Base-by-base conservation (phyloP, 345 rosid genomes). In the Zanthoxylum bungeanum region DNA sequence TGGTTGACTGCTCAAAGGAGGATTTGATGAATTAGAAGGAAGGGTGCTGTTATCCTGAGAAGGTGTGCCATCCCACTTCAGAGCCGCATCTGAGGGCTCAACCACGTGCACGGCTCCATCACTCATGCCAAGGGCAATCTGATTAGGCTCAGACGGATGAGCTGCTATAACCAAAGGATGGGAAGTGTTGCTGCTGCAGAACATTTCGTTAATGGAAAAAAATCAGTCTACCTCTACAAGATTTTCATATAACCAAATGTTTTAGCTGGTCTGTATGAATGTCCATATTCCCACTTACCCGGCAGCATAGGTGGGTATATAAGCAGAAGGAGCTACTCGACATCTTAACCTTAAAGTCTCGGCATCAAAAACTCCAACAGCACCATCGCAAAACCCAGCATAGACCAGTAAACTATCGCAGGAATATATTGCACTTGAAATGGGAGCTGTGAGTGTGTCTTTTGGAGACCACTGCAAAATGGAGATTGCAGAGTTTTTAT, bases 61-160 rank as follows among this genome's bases (percentile, higher is more conserved):
- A 14, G 81, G 57, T 7, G 74, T 57, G 4, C 75, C 69, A 10
- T 85, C 87, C 89, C 90, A 89, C 72, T 82, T 82, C 27, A 77
- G 68, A 44, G 85, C 85, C 8, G 53, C 64, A 52, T 77, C 86
- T 17, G 73, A 66, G 7, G 93, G 91, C 83, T 88, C 92, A 22
- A 87, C 59, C 24, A 89, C 89, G 0, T 84, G 76, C 5, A 91
- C 92, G 7, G 78, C 63, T 60, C 92, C 93, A 31, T 91, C 89
- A 14, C 82, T 91, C 73, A 91, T 76, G 52, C 97, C 93, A 0
- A 82, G 79, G 1, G 92, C 85, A 9, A 91, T 78, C 83, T 91
- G 93, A 77, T 80, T 84, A 2, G 82, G 81, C 68, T 86, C 89
- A 10, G 82, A 77, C 7, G 92, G 93, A 73, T 91, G 92, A 36